Evolutionary conservation across 805 yeast genomes (phyloP).

Genomic region (Metschnikowia vanudenii): DNA sequence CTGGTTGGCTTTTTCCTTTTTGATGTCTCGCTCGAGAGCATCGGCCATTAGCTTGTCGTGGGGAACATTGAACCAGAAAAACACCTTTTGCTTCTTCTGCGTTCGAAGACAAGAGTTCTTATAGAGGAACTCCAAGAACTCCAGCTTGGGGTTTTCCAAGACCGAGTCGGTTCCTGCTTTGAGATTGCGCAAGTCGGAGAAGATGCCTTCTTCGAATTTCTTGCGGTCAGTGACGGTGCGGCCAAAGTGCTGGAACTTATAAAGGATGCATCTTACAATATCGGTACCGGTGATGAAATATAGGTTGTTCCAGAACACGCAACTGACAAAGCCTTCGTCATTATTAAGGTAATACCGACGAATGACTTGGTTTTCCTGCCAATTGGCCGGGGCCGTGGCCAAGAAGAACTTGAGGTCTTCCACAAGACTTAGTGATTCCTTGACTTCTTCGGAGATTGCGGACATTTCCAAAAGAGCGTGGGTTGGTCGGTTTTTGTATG

Average conservation of each 20-base stretch:
- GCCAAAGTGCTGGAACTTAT: constrained; percentile 87
- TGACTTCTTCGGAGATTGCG: constrained; percentile 19
- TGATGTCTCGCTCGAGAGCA: constrained; percentile 88
- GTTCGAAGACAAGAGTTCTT: constrained; percentile 87
- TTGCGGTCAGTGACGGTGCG: constrained; percentile 80
- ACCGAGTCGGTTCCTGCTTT: constrained; percentile 87
- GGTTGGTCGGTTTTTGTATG: too few relatives aligned
- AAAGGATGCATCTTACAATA: constrained; percentile 87
- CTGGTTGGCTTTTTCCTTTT: constrained; percentile 64
- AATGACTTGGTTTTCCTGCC: constrained; percentile 87
- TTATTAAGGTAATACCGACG: constrained; percentile 81
- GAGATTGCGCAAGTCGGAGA: constrained; percentile 82
- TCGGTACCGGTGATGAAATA: constrained; percentile 95
- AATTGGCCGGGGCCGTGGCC: constrained; percentile 91
- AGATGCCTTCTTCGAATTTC: constrained; percentile 95
- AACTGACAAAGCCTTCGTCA: constrained; percentile 88
- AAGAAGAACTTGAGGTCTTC: constrained; percentile 83
- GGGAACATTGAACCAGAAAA: constrained; percentile 94
- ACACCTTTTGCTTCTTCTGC: constrained; percentile 94
- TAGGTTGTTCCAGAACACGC: constrained; percentile 88
- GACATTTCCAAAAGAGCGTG: constrained; percentile 7
- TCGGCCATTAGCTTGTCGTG: constrained; percentile 91
- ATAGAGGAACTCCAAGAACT: constrained; percentile 78
- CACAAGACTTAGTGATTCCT: constrained; percentile 57
- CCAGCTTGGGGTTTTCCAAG: constrained; percentile 82